Evolutionary conservation across 257 asterid species (phyloP), one percentile per base, ranked within the genome.

Genomic region (Solanum pimpinellifolium): DNA sequence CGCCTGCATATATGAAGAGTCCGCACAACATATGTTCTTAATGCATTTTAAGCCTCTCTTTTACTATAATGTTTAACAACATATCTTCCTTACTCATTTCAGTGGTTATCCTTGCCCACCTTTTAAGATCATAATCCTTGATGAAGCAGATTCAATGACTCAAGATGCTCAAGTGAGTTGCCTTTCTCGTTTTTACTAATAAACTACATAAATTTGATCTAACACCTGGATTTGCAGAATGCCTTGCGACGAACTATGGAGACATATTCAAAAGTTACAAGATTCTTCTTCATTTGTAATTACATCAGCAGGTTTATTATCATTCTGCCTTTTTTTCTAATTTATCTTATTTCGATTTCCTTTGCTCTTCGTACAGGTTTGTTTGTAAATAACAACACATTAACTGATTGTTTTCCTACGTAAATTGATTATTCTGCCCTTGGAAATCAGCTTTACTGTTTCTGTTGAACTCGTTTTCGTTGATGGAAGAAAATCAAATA

Each of bases 81-180:
- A 86, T 88, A 41, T 86, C 83, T 83, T 80, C 11, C 60, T 87
- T 44, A 29, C 84, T 72, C 86, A 31, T 35, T 90, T 33, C 87
- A 95, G 99, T 85, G 98, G 96, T 60, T 97, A 95, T 89, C 99
- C 98, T 10, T 97, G 99, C 89, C 99, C 99, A 20, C 99, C 99
- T 86, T 97, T 88, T 90, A 97, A 97, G 93, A 95, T 97, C 78
- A 95, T 95, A 76, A 93, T 97, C 87, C 96, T 97, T 85, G 99
- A 97, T 86, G 99, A 97, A 94, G 99, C 99, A 13, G 99, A 97
- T 93, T 97, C 99, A n/a, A 97, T 97, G 99, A 97, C 99, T 31
- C 98, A 97, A 93, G 99, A 97, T 92, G 99, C 99, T 89, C 99
- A 97, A 95, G 99, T 89, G 89, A 88, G 95, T 92, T 75, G 31